Conservation (phyloP, 2,329 filamentous ascomycete species). For the Cordyceps cateniannulata region DNA sequence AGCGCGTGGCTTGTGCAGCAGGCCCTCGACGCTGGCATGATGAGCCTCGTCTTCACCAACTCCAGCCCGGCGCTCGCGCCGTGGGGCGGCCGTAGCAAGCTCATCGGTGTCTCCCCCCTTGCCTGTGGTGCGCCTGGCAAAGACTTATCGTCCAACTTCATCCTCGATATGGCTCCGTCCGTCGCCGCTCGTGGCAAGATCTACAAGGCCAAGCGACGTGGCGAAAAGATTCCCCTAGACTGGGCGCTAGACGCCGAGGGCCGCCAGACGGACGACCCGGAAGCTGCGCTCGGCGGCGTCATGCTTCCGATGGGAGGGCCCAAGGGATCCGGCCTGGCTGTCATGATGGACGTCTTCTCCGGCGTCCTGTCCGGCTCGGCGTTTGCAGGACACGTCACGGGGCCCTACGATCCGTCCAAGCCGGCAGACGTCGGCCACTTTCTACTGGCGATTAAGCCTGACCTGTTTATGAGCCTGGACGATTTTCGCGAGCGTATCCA, state of each 20-base stretch:
- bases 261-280: slow-evolving; percentile 63
- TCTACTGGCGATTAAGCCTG: slow-evolving; percentile 64
- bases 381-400: slow-evolving; percentile 70
- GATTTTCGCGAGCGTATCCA: slow-evolving; percentile 61
- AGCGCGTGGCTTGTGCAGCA: slow-evolving; percentile 73
- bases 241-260: slow-evolving; percentile 74
- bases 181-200: slow-evolving; percentile 67
- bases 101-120: slow-evolving; percentile 69
- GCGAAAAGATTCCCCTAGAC: slow-evolving; percentile 61
- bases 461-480: slow-evolving; percentile 64
- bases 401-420: slow-evolving; percentile 66
- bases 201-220: slow-evolving; percentile 60
- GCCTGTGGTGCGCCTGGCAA: slow-evolving; percentile 67
- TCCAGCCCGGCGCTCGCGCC: slow-evolving; percentile 66
- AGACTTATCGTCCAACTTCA: slow-evolving; percentile 49
- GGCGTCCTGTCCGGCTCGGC: slow-evolving; percentile 71
- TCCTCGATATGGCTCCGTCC: slow-evolving; percentile 68
- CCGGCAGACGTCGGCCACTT: slow-evolving; percentile 71
- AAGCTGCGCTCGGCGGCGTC: slow-evolving; percentile 63
- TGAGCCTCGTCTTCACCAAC: slow-evolving; percentile 66
- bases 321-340: slow-evolving; percentile 67
- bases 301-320: slow-evolving; percentile 85
- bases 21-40: slow-evolving; percentile 64
- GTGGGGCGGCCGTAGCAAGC: slow-evolving; percentile 60
- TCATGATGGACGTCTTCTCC: slow-evolving; percentile 90